A percentile compares a stretch with the other conserved stretches of the same genome.
phyloP scores from a whole-genome alignment of 2,329 filamentous ascomycete genomes.

The Xylariaceae sp. region DNA sequence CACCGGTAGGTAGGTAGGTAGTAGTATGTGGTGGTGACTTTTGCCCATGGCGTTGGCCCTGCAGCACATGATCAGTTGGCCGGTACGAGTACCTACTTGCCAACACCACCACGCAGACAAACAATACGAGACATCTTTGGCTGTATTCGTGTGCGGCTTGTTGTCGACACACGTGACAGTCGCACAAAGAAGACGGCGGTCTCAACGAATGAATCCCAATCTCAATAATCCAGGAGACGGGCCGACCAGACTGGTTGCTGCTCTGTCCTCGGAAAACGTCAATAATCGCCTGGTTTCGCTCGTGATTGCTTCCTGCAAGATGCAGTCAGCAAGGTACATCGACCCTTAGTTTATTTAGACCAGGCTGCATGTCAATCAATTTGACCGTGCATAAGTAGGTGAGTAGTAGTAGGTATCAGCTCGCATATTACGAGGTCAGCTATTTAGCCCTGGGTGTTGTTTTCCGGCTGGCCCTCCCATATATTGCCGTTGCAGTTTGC shows the following conservation, averaged over 20 bases:
- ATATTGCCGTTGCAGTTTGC: not conserved
- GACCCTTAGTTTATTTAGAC: not conserved
- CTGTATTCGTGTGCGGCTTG: too few relatives aligned
- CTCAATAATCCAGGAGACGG: too few relatives aligned
- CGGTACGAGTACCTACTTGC: too few relatives aligned
- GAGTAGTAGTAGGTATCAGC: not conserved
- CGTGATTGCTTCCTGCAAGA: not conserved
- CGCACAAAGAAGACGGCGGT: too few relatives aligned
- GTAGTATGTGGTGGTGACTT: not conserved
- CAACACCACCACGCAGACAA: too few relatives aligned
- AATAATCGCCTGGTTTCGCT: too few relatives aligned
- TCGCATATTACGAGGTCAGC: not conserved
- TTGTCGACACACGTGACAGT: too few relatives aligned
- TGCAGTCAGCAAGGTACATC: not conserved
- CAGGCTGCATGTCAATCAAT: not conserved
- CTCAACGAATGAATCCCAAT: too few relatives aligned
- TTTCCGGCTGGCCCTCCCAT: not conserved
- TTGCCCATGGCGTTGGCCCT: not conserved
- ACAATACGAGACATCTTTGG: too few relatives aligned
- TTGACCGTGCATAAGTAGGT: not conserved
- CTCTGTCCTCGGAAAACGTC: too few relatives aligned
- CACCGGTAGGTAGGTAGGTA: not conserved
- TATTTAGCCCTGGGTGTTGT: not conserved
- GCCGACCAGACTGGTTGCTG: too few relatives aligned
- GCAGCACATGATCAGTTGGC: not conserved